Base-by-base conservation (phyloP, 805 yeast genomes). In the Nakazawaea wyomingensis region DNA sequence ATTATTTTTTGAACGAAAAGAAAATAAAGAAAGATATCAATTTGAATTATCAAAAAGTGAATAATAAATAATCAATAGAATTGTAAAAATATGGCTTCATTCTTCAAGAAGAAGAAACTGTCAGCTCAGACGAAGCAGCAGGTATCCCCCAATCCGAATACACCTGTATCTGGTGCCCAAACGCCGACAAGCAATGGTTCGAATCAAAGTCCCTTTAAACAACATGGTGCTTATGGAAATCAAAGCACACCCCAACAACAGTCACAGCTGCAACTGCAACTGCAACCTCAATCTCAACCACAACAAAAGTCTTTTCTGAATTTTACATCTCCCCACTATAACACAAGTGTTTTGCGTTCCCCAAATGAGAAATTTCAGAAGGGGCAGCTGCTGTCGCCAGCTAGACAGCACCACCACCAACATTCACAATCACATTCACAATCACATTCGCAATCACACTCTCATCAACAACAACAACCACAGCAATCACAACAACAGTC, bases 21-120 rank as follows among this genome's bases (percentile, higher is more conserved):
- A 29, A 29, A 29, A 29, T 6, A 28, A 28, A 28, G 9, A 28
- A 8, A 28, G 32, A 29, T 29, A 6, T 14, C 8, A 29, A 11
- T 29, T 29, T 11, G 18, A 35, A 26, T 13, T 16, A 35, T 13
- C 9, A 4, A 35, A 24, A 22, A 35, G 27, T 11, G 20, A 34
- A 21, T 5, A 20, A 21, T n/a, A n/a, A n/a, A n/a, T n/a, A n/a
- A n/a, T n/a, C n/a, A n/a, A n/a, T n/a, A n/a, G n/a, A n/a, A n/a
- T n/a, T n/a, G n/a, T n/a, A n/a, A n/a, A n/a, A n/a, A n/a, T n/a
- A 47, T 47, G 49, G 47, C 54, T 10, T 54, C 57, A 1, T 54
- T 56, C 34, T 56, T 55, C 48, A 56, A 54, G 44, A 54, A 50
- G 35, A 56, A 51, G 48, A 46, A 33, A 29, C 41, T 31, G 20